A percentile compares a stretch with the other conserved stretches of the same genome.
These are phyloP conservation scores for Suhomyces tanzawaensis DNA, from an alignment of 805 yeast species.

Conservation along the genomic window DNA sequence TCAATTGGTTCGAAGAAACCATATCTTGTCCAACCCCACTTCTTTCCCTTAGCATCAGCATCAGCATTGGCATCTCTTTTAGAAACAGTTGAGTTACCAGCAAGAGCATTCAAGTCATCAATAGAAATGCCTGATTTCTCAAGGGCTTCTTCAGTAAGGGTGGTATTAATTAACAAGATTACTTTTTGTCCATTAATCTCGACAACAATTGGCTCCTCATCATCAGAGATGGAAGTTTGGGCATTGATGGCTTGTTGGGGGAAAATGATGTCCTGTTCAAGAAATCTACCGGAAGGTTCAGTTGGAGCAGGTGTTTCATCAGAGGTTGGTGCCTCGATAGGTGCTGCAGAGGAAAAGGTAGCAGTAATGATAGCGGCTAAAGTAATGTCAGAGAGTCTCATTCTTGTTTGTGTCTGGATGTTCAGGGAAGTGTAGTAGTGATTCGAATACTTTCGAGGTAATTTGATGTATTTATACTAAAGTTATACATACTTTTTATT, in stretches of 20 bases:
- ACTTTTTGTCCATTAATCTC: constrained; percentile 11
- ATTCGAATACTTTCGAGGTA: too few relatives aligned
- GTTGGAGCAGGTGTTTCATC: background rate
- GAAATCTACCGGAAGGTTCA: background rate
- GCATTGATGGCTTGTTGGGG: constrained; percentile 15
- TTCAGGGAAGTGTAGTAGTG: background rate
- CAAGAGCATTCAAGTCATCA: constrained; percentile 2
- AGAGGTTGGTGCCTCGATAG: constrained; percentile 8
- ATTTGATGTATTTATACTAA: too few relatives aligned
- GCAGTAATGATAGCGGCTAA: constrained; percentile 7
- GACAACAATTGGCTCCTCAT: constrained; percentile 10
- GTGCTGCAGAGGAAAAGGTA: constrained; percentile 9
- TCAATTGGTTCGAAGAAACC: constrained; percentile 9
- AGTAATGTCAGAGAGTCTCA: constrained; percentile 13
- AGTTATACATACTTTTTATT: too few relatives aligned
- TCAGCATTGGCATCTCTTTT: constrained; percentile 10
- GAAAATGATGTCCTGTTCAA: constrained; percentile 6
- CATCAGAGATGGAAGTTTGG: constrained; percentile 7
- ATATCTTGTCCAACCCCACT: constrained; percentile 7
- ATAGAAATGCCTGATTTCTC: background rate
- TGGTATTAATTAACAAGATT: constrained; percentile 13
- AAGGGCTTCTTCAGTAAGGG: constrained; percentile 9
- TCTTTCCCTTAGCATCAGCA: constrained; percentile 8
- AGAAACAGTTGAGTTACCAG: background rate
- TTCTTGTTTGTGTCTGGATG: constrained; percentile 2